phyloP scores from a whole-genome alignment of 257 asterid species.

The Jacaranda copaia region DNA sequence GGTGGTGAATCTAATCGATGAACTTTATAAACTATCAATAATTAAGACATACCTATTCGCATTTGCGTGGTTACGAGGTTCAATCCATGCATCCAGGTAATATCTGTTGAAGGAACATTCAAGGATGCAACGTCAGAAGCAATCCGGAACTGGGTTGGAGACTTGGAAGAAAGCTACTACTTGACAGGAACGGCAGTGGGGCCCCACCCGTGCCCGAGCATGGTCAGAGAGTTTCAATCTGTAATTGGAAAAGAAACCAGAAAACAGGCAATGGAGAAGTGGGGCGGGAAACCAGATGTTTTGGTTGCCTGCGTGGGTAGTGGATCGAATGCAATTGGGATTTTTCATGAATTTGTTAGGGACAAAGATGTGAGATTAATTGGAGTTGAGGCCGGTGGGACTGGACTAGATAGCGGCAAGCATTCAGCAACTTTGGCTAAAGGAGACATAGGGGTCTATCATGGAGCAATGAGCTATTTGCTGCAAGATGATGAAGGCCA shows the following conservation, averaged over 20 bases:
- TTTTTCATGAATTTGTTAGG: slow-evolving; percentile 72
- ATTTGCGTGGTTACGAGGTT: no score
- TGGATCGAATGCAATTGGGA: slow-evolving; percentile 81
- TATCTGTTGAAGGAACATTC: slow-evolving; percentile 54
- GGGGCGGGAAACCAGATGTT: slow-evolving; percentile 84
- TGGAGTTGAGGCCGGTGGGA: slow-evolving; percentile 79
- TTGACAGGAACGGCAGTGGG: slow-evolving; percentile 70
- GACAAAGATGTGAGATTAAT: slow-evolving; percentile 71
- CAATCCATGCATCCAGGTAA: slow-evolving; percentile 43
- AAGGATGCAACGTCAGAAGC: slow-evolving; percentile 87
- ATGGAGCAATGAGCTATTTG: slow-evolving; percentile 76
- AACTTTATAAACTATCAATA: no score
- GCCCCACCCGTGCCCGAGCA: slow-evolving; percentile 79
- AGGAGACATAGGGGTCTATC: slow-evolving; percentile 77
- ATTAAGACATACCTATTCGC: no score
- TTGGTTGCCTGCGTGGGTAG: slow-evolving; percentile 78
- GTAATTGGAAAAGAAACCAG: slow-evolving; percentile 81
- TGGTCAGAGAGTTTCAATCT: slow-evolving; percentile 79
- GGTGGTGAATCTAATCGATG: no score
- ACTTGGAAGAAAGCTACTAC: slow-evolving; percentile 61
- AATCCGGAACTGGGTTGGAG: slow-evolving; percentile 64
- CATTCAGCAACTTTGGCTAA: slow-evolving; percentile 72
- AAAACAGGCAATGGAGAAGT: slow-evolving; percentile 64
- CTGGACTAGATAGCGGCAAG: slow-evolving; percentile 55
- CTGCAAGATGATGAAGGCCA: slow-evolving; percentile 83